Percentiles rank a stretch among this genome's conserved stretches.
phyloP scores from a whole-genome alignment of 768 basidiomycete genomes.

The Tubosaeta brunneosetosa region DNA sequence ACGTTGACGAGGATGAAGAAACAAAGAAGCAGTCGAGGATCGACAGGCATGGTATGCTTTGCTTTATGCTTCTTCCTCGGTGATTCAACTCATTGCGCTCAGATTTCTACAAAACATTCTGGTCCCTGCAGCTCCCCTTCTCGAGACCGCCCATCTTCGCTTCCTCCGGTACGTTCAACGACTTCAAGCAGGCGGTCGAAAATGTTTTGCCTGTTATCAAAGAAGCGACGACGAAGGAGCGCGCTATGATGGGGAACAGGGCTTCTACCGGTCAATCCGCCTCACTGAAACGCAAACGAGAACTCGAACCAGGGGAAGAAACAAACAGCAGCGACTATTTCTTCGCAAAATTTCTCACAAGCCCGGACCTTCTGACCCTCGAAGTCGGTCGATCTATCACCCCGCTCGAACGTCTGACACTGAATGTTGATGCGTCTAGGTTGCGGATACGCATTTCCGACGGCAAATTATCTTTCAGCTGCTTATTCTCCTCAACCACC shows the following conservation, averaged over 20 bases:
- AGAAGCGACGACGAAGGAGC: conserved; percentile 84
- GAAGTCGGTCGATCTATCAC: conserved; percentile 51
- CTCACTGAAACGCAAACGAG: conserved; percentile 62
- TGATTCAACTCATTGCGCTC: conserved; percentile 5
- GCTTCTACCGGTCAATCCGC: conserved; percentile 34
- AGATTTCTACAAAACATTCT: conserved; percentile 87
- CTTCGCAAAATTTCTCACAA: conserved; percentile 91
- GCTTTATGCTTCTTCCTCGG: background rate
- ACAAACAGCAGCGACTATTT: conserved; percentile 67
- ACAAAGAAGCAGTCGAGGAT: conserved; percentile 36
- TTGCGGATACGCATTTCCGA: conserved; percentile 90
- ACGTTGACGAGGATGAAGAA: conserved; percentile 47
- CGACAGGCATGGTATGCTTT: conserved; percentile 58
- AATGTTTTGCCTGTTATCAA: conserved; percentile 75
- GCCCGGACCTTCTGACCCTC: conserved; percentile 78
- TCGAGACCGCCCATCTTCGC: conserved; percentile 74
- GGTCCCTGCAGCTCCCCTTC: conserved; percentile 84
- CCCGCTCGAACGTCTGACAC: background rate
- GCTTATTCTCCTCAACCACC: conserved; percentile 69
- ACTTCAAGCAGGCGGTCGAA: conserved; percentile 67
- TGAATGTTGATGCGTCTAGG: conserved; percentile 38
- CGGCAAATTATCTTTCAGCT: conserved; percentile 87
- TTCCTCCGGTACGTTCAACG: conserved; percentile 46
- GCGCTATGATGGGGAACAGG: conserved; percentile 81
- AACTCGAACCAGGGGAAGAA: conserved; percentile 50